Conservation (phyloP, 1,284 basidiomycete species). For the Macrocybe sp. region DNA sequence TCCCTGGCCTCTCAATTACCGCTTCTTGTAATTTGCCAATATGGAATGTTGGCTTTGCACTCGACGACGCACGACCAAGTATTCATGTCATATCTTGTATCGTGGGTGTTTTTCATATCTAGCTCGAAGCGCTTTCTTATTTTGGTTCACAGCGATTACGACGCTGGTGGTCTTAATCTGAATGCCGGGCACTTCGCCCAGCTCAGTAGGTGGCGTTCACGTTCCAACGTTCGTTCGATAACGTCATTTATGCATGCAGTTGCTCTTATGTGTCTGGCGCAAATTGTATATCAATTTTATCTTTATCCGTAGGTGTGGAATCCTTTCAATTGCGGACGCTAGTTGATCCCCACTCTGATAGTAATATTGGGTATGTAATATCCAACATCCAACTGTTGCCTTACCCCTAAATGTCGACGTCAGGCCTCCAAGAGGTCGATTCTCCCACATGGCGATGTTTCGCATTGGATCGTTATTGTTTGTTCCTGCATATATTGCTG, state of each 20-base stretch:
- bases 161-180: conserved; percentile 67
- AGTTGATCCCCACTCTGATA: conserved; percentile 18
- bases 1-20: conserved; percentile 65
- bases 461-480: conserved; percentile 72
- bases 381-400: conserved; percentile 6
- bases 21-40: conserved; percentile 69
- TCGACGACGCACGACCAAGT: conserved; percentile 83
- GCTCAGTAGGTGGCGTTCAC: conserved; percentile 46
- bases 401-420: conserved; percentile 1
- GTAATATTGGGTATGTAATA: conserved; percentile 36
- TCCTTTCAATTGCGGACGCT: conserved; percentile 1
- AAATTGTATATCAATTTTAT: conserved; percentile 80
- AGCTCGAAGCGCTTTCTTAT: conserved; percentile 11
- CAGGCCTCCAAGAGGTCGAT: conserved; percentile 67
- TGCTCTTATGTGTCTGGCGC: conserved; percentile 76
- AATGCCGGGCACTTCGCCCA: conserved; percentile 81
- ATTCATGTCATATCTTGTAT: conserved; percentile 78
- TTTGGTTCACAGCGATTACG: conserved; percentile 49
- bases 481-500: conserved; percentile 74
- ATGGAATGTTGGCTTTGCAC: conserved; percentile 74
- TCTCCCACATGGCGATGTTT: conserved; percentile 83
- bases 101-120: conserved; percentile 39
- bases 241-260: conserved; percentile 35
- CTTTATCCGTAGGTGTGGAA: conserved; percentile 70
- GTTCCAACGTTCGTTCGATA: conserved; percentile 6